Conservation (phyloP, 768 basidiomycete species). For the Crucibulum laeve region DNA sequence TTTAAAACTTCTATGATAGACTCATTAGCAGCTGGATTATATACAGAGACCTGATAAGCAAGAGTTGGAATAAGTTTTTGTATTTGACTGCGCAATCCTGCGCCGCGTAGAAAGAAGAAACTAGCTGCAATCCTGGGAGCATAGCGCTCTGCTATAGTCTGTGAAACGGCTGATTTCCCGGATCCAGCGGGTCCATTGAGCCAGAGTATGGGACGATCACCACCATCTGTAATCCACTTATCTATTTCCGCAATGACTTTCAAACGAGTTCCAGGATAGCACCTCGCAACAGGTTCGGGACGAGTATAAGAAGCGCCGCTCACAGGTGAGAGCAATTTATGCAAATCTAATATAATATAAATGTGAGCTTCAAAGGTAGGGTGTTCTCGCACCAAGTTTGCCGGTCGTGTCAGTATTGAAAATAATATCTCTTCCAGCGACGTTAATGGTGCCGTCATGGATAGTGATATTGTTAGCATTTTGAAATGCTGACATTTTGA, state of each 20-base stretch:
- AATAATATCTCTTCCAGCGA: too few relatives aligned
- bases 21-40: neutral
- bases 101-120: neutral
- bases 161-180: neutral
- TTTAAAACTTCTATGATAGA: neutral
- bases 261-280: neutral
- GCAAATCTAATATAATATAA: too few relatives aligned
- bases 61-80: neutral
- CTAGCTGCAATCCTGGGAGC: neutral
- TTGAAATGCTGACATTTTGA: too few relatives aligned
- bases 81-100: neutral
- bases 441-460: too few relatives aligned
- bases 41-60: neutral
- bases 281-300: neutral
- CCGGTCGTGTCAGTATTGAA: too few relatives aligned
- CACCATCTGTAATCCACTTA: too few relatives aligned
- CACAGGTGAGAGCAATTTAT: neutral
- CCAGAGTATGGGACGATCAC: neutral
- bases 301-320: neutral
- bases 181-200: neutral
- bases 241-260: neutral
- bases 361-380: too few relatives aligned
- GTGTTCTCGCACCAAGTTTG: too few relatives aligned
- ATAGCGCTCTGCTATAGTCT: neutral
- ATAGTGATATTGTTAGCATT: too few relatives aligned